Evolutionary conservation across 352 stramenopile species (phyloP).

Genomic region (Globisporangium nunn): DNA sequence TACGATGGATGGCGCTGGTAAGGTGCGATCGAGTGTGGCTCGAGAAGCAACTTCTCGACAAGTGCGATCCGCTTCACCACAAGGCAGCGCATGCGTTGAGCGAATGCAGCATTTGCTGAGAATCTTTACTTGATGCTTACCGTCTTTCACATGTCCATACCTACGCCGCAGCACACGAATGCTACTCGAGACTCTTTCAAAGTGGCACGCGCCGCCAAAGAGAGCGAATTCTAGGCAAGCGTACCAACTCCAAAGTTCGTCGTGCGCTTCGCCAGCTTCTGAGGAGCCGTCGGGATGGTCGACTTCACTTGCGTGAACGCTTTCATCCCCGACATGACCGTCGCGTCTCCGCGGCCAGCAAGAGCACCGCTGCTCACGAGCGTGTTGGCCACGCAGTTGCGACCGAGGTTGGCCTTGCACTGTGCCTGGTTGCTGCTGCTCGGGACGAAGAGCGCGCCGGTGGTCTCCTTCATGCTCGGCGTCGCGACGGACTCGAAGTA

Average conservation of each 20-base stretch:
- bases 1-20: too few species aligned
- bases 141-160: too few species aligned
- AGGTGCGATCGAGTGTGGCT: too few species aligned
- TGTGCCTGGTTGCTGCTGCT: slow-evolving; percentile 5
- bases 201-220: too few species aligned
- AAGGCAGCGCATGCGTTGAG: too few species aligned
- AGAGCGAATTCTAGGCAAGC: background rate
- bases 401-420: slow-evolving; percentile 5
- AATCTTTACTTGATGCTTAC: too few species aligned
- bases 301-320: slow-evolving; percentile 2
- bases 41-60: too few species aligned
- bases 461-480: slow-evolving; percentile 11
- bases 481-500: slow-evolving; percentile 30
- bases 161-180: too few species aligned
- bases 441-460: slow-evolving; percentile 13
- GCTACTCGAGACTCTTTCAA: too few species aligned
- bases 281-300: background rate
- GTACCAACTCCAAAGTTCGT: slow-evolving; percentile 7
- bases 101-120: too few species aligned
- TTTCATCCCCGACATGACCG: slow-evolving; percentile 3
- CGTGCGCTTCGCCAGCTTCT: background rate
- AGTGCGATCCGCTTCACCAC: too few species aligned
- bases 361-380: slow-evolving; percentile 5
- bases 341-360: background rate
- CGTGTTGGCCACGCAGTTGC: slow-evolving; percentile 7